Percentiles rank a stretch among this genome's conserved stretches.
Evolutionary conservation across 768 basidiomycete genomes (phyloP).

Genomic region (Lentinula boryana): DNA sequence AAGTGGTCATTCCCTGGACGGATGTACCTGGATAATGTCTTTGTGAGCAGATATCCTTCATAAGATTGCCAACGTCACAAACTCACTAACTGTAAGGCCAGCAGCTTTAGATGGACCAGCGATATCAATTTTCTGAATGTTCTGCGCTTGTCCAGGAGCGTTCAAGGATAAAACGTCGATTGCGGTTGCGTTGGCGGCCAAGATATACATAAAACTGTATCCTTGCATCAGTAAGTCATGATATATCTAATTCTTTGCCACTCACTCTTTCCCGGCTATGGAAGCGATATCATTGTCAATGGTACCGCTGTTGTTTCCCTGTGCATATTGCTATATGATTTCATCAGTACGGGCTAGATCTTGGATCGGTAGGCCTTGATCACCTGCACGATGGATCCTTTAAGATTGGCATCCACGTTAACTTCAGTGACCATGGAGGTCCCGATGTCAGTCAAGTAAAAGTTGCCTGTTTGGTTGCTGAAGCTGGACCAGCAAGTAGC

Average conservation of each 20-base stretch:
- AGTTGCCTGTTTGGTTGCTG: constrained; percentile 34
- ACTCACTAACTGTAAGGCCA: constrained; percentile 29
- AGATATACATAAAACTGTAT: constrained; percentile 34
- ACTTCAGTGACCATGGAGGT: constrained; percentile 39
- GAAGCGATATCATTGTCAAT: constrained; percentile 36
- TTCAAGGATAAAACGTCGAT: constrained; percentile 33
- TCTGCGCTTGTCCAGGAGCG: constrained; percentile 27
- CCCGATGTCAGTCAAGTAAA: constrained; percentile 37
- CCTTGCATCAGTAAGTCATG: neutral
- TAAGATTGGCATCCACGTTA: constrained; percentile 37
- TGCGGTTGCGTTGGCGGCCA: constrained; percentile 30
- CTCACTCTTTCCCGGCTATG: constrained; percentile 31
- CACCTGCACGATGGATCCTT: constrained; percentile 37
- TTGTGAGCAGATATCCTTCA: neutral
- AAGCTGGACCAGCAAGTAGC: constrained; percentile 41
- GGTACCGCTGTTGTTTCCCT: constrained; percentile 26
- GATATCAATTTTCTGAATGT: constrained; percentile 25
- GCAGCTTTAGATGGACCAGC: constrained; percentile 23
- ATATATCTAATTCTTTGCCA: neutral
- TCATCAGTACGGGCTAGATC: neutral
- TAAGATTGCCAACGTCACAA: neutral
- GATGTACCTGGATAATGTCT: neutral
- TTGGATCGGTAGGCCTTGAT: constrained; percentile 7
- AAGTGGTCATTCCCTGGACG: constrained; percentile 15
- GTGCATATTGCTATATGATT: constrained; percentile 30